These are phyloP conservation scores for Lepraria neglecta DNA, from an alignment of 495 filamentous ascomycete genomes.

Conservation along the genomic window DNA sequence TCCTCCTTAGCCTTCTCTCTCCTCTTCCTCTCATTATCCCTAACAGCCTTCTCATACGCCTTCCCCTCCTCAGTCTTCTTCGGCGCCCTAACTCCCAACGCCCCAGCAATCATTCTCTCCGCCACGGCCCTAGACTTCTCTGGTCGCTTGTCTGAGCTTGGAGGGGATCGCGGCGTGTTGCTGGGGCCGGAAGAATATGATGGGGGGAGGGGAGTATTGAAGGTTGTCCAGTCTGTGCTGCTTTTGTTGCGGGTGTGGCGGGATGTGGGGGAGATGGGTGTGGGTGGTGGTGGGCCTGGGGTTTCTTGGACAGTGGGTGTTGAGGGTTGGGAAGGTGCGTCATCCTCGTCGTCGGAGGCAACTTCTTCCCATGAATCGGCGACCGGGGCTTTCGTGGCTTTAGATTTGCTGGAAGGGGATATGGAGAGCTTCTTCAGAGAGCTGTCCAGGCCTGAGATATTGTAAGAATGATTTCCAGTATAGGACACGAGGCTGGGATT, in stretches of 20 bases:
- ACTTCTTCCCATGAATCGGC: constrained; percentile 89
- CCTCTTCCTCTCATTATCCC: constrained; percentile 77
- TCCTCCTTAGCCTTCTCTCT: constrained; percentile 66
- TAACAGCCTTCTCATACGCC: constrained; percentile 76
- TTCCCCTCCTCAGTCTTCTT: constrained; percentile 80
- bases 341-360: constrained; percentile 34
- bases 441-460: constrained; percentile 37
- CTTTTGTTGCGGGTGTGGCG: constrained; percentile 28
- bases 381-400: constrained; percentile 42
- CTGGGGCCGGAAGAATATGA: constrained; percentile 18
- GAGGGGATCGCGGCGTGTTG: constrained; percentile 28
- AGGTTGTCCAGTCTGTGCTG: constrained; percentile 22
- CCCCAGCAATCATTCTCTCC: constrained; percentile 81
- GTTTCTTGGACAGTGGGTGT: constrained; percentile 33
- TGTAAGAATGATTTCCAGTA: neutral
- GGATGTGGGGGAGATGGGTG: constrained; percentile 52
- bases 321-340: constrained; percentile 27
- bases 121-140: constrained; percentile 93
- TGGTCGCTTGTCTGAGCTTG: constrained; percentile 46
- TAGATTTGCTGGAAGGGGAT: constrained; percentile 28
- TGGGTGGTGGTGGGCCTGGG: constrained; percentile 50
- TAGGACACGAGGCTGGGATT: neutral
- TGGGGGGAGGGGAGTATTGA: constrained; percentile 27
- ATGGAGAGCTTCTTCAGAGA: constrained; percentile 44
- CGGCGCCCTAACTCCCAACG: constrained; percentile 73